These are phyloP conservation scores for Coniochaeta sp. DNA, from an alignment of 2,329 filamentous ascomycete species.

Conservation along the genomic window DNA sequence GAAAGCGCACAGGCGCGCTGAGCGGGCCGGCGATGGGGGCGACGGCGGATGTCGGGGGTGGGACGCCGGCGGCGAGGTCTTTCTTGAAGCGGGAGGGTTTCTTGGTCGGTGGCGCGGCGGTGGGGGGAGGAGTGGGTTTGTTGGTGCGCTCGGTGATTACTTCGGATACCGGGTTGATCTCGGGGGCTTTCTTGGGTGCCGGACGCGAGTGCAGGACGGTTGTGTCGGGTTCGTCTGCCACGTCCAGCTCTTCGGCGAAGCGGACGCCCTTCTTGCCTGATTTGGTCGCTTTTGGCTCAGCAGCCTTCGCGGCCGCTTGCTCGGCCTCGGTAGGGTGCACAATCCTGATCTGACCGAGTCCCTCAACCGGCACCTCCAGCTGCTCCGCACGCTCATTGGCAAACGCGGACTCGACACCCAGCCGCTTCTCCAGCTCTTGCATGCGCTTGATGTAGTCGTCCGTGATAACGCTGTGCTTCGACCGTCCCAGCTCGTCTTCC, in stretches of 20 bases:
- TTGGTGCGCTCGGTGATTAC: slow-evolving; percentile 39
- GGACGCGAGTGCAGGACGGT: neutral
- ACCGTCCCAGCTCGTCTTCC: slow-evolving; percentile 72
- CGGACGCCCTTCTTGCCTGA: slow-evolving; percentile 63
- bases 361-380: slow-evolving; percentile 26
- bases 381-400: slow-evolving; percentile 44
- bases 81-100: slow-evolving; percentile 48
- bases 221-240: slow-evolving; percentile 40
- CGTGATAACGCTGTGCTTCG: slow-evolving; percentile 57
- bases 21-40: slow-evolving; percentile 28
- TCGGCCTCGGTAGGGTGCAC: slow-evolving; percentile 2
- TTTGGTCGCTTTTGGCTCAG: slow-evolving; percentile 18
- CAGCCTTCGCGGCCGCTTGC: slow-evolving; percentile 17
- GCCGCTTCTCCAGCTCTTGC: slow-evolving; percentile 73
- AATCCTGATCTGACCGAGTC: slow-evolving; percentile 23
- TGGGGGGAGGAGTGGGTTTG: slow-evolving; percentile 12
- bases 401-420: slow-evolving; percentile 51
- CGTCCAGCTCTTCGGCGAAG: slow-evolving; percentile 70
- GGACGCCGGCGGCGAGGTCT: slow-evolving; percentile 18
- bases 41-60: slow-evolving; percentile 18
- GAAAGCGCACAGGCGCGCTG: slow-evolving; percentile 33
- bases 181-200: slow-evolving; percentile 17
- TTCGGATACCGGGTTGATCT: slow-evolving; percentile 44
- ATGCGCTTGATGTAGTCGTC: slow-evolving; percentile 76
- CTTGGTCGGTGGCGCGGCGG: slow-evolving; percentile 19